A percentile compares a stretch with the other conserved stretches of the same genome.
phyloP scores from a whole-genome alignment of 768 basidiomycete species.

The Ramaria rubella region DNA sequence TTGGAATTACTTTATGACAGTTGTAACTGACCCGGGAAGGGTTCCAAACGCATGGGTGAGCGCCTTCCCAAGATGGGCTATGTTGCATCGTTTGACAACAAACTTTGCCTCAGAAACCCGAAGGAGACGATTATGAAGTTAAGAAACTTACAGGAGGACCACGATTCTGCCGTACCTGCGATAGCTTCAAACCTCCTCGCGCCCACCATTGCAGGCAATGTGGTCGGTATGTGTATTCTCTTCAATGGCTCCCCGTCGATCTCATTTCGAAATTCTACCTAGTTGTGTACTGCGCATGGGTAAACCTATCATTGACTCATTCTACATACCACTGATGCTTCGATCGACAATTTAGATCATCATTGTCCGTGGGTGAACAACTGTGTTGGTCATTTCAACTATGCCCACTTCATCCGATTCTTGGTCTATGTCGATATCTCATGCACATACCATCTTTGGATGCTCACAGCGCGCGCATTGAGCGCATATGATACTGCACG shows the following conservation, averaged over 20 bases:
- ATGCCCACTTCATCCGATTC: conserved; percentile 67
- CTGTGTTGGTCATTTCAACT: conserved; percentile 89
- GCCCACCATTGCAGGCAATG: conserved; percentile 93
- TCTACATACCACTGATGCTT: conserved; percentile 1
- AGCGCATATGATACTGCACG: conserved; percentile 28
- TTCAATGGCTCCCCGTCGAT: conserved; percentile 2
- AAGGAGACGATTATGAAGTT: conserved; percentile 79
- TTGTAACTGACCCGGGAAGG: conserved; percentile 75
- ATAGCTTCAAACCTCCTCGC: conserved; percentile 78
- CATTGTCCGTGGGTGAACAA: conserved; percentile 94
- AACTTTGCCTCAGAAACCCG: conserved; percentile 59
- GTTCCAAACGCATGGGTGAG: conserved; percentile 78
- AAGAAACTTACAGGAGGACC: conserved; percentile 82
- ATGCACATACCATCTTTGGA: conserved; percentile 67
- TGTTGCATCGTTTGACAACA: not conserved
- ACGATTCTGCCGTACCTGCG: conserved; percentile 82
- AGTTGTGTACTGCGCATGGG: conserved; percentile 91
- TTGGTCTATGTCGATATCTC: conserved; percentile 40
- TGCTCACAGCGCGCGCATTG: conserved; percentile 67
- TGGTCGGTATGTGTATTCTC: conserved; percentile 66
- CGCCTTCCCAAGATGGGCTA: conserved; percentile 1
- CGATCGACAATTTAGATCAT: conserved; percentile 48
- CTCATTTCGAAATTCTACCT: not conserved
- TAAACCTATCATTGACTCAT: conserved; percentile 25
- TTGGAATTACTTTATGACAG: conserved; percentile 85